Base-by-base conservation (phyloP, 2,329 filamentous ascomycete species). In the Penicillium sp. region DNA sequence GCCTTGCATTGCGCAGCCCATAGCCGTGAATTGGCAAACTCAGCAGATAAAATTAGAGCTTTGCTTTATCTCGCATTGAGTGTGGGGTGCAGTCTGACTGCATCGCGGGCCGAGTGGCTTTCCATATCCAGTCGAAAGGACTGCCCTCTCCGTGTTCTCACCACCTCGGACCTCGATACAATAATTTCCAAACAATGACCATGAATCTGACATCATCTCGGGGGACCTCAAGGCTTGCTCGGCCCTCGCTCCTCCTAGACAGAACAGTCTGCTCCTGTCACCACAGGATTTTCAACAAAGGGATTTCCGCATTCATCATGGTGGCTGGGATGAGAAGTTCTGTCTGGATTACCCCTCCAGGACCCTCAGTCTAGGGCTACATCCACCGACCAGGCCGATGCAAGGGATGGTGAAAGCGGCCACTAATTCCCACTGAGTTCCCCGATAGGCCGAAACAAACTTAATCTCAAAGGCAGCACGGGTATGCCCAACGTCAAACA, bases 31-130 rank as follows among this genome's bases (percentile, higher is more conserved):
- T n/a, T n/a, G n/a, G n/a, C 20, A 26, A 28, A 22, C 23, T 32
- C 25, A 30, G 30, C 17, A 30, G 26, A 33, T 41, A 22, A 30
- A 36, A 33, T 39, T 51, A 13, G 37, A 33, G 7, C 8, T 28
- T 22, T 38, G 43, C 45, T 45, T 45, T 41, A 47, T 51, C 49
- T 49, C 34, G 49, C 47, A 47, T n/a, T n/a, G 38, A 28, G 13
- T 42, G 22, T 33, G 42, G 44, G 39, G 44, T 52, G 42, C 45
- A 48, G 42, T 9, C 18, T 5, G 9, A 22, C 18, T 22, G 18
- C 18, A 22, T 9, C 5, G 5, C 18, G 5, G 18, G 5, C 18
- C 18, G 9, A 22, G 18, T 5, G 18, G n/a, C n/a, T n/a, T n/a
- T n/a, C n/a, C n/a, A n/a, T n/a, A n/a, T n/a, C n/a, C n/a, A n/a